Base-by-base conservation (phyloP, 768 basidiomycete genomes). In the Pleurotus eryngii region DNA sequence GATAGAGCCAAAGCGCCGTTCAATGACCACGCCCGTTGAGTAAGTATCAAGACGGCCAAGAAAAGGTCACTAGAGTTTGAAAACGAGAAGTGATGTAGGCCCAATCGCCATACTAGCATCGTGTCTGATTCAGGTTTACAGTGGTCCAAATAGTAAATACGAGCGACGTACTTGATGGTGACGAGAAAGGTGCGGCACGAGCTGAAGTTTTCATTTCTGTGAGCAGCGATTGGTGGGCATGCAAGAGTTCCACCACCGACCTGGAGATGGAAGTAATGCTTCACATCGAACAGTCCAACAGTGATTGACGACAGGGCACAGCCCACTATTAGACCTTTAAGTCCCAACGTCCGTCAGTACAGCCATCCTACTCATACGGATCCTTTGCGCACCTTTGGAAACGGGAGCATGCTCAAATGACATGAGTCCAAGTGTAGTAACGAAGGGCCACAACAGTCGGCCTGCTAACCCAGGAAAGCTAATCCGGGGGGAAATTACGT, bases 251-350 rank as follows among this genome's bases (percentile, higher is more conserved):
- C 5, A 14, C 55, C 5, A 14, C 77, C 61, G 61, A 85, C 88
- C 75, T 90, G 94, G 2, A 97, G 76, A 68, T 95, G 90, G 58
- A 93, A 80, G 68, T 93, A 91, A 65, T 94, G 87, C 68, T 95
- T 96, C 62, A 92, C 74, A 64, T 95, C 93, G 65, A 95, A 89
- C 30, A 96, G 68, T 1, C 90, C 87, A 46, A 80, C 85, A 5
- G 84, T 66, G 55, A 95, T 76, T n/a, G 95, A 91, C 2, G 84
- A 80, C 46, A 90, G 58, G 27, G 84, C 92, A 46, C 82, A 75
- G 49, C 77, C 75, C 57, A 92, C 73, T 85, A 96, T 94, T 58
- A 94, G 73, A 27, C 87, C 93, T 95, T 61, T 27, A 59, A 15
- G 59, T 35, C 30, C 8, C 7, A 37, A 35, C 55, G 38, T 45